Conservation (phyloP, 257 asterid genomes). For the Henckelia pumila region DNA sequence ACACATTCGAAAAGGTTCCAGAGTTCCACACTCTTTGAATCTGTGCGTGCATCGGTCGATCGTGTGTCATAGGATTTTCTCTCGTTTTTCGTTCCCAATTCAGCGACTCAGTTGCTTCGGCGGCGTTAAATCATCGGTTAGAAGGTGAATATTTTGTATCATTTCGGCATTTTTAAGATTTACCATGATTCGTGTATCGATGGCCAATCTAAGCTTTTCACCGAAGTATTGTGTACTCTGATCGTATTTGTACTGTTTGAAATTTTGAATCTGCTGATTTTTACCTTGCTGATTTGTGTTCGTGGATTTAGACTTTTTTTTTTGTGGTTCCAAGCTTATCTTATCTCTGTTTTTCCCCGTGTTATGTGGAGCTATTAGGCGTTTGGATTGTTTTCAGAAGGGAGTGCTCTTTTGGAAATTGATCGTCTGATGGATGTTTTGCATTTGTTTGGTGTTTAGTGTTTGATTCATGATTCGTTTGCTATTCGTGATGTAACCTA, state of each 20-base stretch:
- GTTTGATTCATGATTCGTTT: background rate
- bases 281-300: conserved; percentile 17
- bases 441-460: background rate
- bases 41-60: background rate
- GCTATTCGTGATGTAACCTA: background rate
- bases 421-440: background rate
- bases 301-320: conserved; percentile 12
- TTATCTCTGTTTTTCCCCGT: background rate
- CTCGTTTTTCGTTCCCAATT: background rate
- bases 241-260: conserved; percentile 10
- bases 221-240: background rate
- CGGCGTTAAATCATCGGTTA: conserved; percentile 23
- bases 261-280: background rate
- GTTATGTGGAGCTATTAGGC: background rate
- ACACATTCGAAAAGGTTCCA: background rate
- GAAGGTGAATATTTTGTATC: background rate
- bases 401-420: background rate
- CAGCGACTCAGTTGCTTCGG: background rate
- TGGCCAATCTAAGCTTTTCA: conserved; percentile 14
- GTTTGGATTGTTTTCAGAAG: background rate
- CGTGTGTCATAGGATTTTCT: background rate
- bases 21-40: background rate
- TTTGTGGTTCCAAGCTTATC: background rate
- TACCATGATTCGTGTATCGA: conserved; percentile 14
- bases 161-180: conserved; percentile 22